A percentile compares a stretch with the other conserved stretches of the same genome.
Evolutionary conservation across 106 monocot species (phyloP).

Genomic region (Amphibolis antarctica): DNA sequence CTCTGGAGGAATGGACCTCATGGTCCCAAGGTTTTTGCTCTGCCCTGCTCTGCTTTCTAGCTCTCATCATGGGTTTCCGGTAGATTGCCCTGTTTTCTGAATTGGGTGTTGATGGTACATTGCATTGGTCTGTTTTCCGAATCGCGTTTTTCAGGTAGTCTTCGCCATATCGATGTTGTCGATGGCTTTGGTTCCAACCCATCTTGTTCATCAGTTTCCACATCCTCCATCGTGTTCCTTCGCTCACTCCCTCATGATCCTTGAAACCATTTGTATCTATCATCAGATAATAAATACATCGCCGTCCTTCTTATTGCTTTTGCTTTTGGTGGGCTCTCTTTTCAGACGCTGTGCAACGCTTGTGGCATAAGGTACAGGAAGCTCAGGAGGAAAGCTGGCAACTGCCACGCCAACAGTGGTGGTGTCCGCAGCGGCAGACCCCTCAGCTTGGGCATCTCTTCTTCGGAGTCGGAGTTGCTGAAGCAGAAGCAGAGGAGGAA

Average conservation of each 20-base stretch:
- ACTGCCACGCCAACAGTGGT: neutral
- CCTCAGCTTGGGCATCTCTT: too few relatives aligned
- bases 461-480: slow-evolving; percentile 2
- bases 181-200: too few relatives aligned
- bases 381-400: slow-evolving; percentile 3
- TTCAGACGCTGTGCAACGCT: slow-evolving; percentile 25
- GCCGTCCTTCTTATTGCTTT: neutral
- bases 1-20: slow-evolving; percentile 13
- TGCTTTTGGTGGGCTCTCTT: neutral
- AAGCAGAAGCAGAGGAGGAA: slow-evolving; percentile 11
- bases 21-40: slow-evolving; percentile 9
- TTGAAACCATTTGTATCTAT: too few relatives aligned
- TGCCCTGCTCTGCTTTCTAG: neutral
- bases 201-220: too few relatives aligned
- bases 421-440: neutral
- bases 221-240: too few relatives aligned
- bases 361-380: slow-evolving; percentile 21
- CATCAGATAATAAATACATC: too few relatives aligned
- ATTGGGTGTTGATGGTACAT: too few relatives aligned
- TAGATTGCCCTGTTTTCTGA: too few relatives aligned
- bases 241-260: too few relatives aligned
- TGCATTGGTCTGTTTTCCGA: neutral
- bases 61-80: neutral
- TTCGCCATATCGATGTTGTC: too few relatives aligned
- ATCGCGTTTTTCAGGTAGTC: neutral